Evolutionary conservation across 2,329 filamentous ascomycete genomes (phyloP).

Genomic region (Boeremia exigua): DNA sequence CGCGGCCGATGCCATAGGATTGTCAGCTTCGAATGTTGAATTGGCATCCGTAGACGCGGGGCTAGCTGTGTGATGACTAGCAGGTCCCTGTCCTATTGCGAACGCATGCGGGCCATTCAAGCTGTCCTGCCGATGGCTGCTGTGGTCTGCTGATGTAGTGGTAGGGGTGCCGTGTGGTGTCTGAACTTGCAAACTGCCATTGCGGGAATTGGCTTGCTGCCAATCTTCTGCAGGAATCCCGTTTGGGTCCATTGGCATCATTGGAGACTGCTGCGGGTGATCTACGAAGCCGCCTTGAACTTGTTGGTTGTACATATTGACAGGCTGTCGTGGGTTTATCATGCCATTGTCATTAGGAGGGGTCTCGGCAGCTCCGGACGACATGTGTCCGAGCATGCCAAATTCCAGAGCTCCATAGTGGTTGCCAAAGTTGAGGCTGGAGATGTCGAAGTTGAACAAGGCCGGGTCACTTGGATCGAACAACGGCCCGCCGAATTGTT

Average conservation of each 20-base stretch:
- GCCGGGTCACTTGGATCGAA: conserved; percentile 93
- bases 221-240: conserved; percentile 41
- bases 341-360: conserved; percentile 67
- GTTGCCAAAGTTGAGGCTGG: conserved; percentile 92
- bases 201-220: conserved; percentile 49
- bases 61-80: conserved; percentile 63
- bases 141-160: conserved; percentile 40
- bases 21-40: conserved; percentile 54
- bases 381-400: conserved; percentile 95
- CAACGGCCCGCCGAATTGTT: conserved; percentile 62
- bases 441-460: conserved; percentile 93
- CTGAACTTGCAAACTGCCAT: conserved; percentile 54
- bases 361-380: conserved; percentile 83
- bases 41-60: conserved; percentile 55
- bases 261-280: conserved; percentile 36
- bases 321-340: conserved; percentile 42
- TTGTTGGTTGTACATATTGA: conserved; percentile 49
- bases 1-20: conserved; percentile 40
- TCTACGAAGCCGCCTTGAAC: conserved; percentile 41
- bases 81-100: conserved; percentile 65
- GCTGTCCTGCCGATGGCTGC: conserved; percentile 40
- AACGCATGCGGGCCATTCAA: conserved; percentile 60
- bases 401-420: conserved; percentile 96
- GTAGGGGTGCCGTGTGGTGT: conserved; percentile 51
- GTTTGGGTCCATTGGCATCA: conserved; percentile 36